Conservation (phyloP, 2,329 filamentous ascomycete species). For the Colletotrichum sp. region DNA sequence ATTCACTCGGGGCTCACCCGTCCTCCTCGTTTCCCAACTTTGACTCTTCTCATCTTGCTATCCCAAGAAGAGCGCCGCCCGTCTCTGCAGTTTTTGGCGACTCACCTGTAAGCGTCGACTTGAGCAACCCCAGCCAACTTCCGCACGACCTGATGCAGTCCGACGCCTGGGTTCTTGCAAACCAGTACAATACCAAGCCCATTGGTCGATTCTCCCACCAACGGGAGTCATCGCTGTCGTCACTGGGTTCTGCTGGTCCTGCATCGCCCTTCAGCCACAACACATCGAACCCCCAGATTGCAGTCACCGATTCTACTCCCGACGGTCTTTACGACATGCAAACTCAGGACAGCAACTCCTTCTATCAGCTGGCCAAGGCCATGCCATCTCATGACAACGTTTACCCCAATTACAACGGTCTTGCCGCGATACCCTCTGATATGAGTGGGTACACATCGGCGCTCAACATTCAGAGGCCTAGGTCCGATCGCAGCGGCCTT, state of each 20-base stretch:
- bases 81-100: neutral
- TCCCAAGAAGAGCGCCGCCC: neutral
- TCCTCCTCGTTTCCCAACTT: conserved; percentile 5
- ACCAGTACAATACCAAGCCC: conserved; percentile 42
- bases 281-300: conserved; percentile 63
- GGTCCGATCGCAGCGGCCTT: conserved; percentile 42
- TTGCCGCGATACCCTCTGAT: conserved; percentile 41
- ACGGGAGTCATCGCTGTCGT: conserved; percentile 66
- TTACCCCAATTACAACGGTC: conserved; percentile 47
- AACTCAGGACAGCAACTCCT: conserved; percentile 42
- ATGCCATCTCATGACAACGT: conserved; percentile 36
- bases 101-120: neutral
- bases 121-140: neutral
- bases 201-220: conserved; percentile 53
- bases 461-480: conserved; percentile 43
- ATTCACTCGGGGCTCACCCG: conserved; percentile 25
- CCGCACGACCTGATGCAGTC: conserved; percentile 42
- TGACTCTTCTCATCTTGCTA: neutral
- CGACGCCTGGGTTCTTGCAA: conserved; percentile 43
- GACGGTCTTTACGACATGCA: conserved; percentile 52
- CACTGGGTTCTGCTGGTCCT: conserved; percentile 64
- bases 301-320: conserved; percentile 51
- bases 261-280: conserved; percentile 62
- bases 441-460: conserved; percentile 43
- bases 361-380: conserved; percentile 53